Percentiles rank a stretch among this genome's conserved stretches.
phyloP scores from a whole-genome alignment of 805 yeast species.

The Schwanniomyces sp. region DNA sequence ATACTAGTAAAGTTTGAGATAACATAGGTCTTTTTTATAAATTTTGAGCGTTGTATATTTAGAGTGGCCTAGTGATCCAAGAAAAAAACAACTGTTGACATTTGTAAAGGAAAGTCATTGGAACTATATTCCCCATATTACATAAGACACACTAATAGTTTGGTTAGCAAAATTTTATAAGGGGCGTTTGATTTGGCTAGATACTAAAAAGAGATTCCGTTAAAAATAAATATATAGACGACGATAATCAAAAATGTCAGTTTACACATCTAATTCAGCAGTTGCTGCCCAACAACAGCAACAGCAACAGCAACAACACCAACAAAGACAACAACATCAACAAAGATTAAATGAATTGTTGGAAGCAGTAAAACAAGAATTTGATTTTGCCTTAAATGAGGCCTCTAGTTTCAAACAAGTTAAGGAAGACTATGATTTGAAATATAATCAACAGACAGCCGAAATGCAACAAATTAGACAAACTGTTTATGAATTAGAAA shows the following conservation, averaged over 20 bases:
- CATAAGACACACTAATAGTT: neutral
- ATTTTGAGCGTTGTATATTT: neutral
- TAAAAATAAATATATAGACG: neutral
- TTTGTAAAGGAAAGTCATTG: neutral
- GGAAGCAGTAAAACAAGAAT: constrained; percentile 91
- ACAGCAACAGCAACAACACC: constrained; percentile 27
- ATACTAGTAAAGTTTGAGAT: neutral
- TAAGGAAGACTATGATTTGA: constrained; percentile 89
- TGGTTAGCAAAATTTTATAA: neutral
- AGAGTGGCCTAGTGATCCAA: neutral
- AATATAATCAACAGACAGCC: constrained; percentile 85
- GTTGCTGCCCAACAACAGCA: constrained; percentile 19
- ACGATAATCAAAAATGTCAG: constrained; percentile 25
- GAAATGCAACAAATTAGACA: constrained; percentile 94
- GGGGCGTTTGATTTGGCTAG: neutral
- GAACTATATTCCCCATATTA: too few species aligned
- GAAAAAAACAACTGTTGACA: neutral
- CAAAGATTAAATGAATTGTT: constrained; percentile 70
- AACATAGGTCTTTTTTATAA: neutral
- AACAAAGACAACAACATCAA: constrained; percentile 41
- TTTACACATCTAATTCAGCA: constrained; percentile 35
- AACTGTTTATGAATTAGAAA: constrained; percentile 89
- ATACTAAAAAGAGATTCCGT: neutral
- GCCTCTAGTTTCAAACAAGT: constrained; percentile 84
- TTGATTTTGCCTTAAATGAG: constrained; percentile 79